These are phyloP conservation scores for Furcasterigmium sp. DNA, from an alignment of 2,329 filamentous ascomycete genomes.

Conservation along the genomic window DNA sequence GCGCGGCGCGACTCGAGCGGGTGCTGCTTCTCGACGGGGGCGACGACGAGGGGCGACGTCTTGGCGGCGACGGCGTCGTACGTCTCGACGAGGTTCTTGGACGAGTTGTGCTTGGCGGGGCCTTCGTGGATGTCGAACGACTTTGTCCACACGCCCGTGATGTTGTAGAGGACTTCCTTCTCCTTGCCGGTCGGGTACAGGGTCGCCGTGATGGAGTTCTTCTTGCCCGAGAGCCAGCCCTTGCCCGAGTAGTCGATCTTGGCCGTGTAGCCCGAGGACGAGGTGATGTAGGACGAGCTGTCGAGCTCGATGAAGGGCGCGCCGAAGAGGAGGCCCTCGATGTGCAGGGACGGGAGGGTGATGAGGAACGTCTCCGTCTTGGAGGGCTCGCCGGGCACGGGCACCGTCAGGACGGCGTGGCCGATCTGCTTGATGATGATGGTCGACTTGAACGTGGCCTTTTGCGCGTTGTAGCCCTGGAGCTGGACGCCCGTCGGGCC, in stretches of 20 bases:
- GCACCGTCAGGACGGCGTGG: conserved; percentile 76
- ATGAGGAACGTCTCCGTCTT: conserved; percentile 74
- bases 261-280: conserved; percentile 78
- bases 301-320: conserved; percentile 90
- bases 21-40: conserved; percentile 73
- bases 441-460: conserved; percentile 87
- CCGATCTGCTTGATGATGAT: conserved; percentile 95
- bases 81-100: conserved; percentile 45
- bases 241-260: conserved; percentile 92
- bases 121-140: conserved; percentile 72
- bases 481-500: conserved; percentile 71
- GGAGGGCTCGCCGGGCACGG: conserved; percentile 30
- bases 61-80: conserved; percentile 55
- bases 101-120: conserved; percentile 41
- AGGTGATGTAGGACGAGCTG: conserved; percentile 76
- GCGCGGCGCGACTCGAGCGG: conserved; percentile 82
- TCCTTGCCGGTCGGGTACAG: conserved; percentile 67
- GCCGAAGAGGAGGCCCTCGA: conserved; percentile 85
- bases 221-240: conserved; percentile 93
- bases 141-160: conserved; percentile 87
- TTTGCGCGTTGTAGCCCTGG: conserved; percentile 94
- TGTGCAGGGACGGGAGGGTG: conserved; percentile 84
- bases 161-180: conserved; percentile 72
- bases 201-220: conserved; percentile 78
- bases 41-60: conserved; percentile 65